phyloP scores from a whole-genome alignment of 2,329 filamentous ascomycete genomes.

The Apiospora arundinis region DNA sequence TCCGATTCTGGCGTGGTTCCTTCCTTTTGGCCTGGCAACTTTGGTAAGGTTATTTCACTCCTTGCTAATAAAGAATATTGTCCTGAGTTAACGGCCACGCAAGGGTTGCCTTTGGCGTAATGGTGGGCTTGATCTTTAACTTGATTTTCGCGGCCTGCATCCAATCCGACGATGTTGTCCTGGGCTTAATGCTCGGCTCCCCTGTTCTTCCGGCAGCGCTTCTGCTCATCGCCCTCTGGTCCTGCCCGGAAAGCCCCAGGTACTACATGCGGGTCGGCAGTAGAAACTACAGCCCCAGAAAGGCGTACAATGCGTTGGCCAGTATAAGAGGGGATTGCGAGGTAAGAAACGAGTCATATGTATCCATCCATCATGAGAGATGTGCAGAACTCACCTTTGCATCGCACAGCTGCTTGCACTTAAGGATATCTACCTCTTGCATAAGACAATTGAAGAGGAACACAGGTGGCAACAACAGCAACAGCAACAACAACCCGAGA shows the following conservation, averaged over 20 bases:
- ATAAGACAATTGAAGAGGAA: constrained; percentile 32
- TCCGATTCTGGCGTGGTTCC: constrained; percentile 55
- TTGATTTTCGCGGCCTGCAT: constrained; percentile 28
- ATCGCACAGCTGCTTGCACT: constrained; percentile 42
- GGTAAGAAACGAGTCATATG: constrained; percentile 16
- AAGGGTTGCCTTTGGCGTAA: constrained; percentile 45
- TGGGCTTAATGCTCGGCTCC: constrained; percentile 40
- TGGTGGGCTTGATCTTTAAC: constrained; percentile 43
- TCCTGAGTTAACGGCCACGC: neutral
- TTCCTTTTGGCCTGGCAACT: constrained; percentile 55
- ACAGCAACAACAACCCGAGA: neutral
- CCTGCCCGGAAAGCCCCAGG: constrained; percentile 45
- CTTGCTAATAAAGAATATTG: neutral
- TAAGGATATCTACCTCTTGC: constrained; percentile 46
- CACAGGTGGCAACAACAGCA: neutral
- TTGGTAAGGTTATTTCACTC: constrained; percentile 35
- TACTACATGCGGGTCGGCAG: constrained; percentile 43
- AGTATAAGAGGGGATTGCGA: constrained; percentile 44
- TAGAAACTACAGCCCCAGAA: constrained; percentile 29
- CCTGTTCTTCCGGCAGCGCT: constrained; percentile 39
- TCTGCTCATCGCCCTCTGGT: constrained; percentile 37
- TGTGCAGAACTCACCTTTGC: neutral
- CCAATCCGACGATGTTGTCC: constrained; percentile 29
- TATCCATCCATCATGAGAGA: too few relatives aligned
- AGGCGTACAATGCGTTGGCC: constrained; percentile 33